These are phyloP conservation scores for Lecanicillium sp. DNA, from an alignment of 2,329 filamentous ascomycete genomes.

Conservation along the genomic window DNA sequence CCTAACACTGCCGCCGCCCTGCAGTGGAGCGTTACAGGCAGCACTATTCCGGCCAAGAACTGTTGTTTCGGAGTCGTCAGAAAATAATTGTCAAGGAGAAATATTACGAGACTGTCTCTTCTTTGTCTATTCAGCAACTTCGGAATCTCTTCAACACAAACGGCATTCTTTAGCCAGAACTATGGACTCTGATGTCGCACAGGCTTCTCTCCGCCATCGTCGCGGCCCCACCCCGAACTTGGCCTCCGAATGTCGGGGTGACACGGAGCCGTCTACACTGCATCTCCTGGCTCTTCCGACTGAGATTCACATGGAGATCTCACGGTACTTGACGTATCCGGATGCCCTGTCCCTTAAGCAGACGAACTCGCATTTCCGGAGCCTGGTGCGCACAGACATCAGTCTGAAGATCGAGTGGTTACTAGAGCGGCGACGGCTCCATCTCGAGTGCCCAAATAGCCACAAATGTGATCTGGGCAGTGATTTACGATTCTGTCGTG, in stretches of 20 bases:
- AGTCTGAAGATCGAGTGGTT: slow-evolving; percentile 64
- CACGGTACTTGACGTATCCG: slow-evolving; percentile 57
- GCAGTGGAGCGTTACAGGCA: slow-evolving; percentile 7
- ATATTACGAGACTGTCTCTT: no score
- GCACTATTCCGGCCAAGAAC: slow-evolving; percentile 3
- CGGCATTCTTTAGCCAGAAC: neutral
- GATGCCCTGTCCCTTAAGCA: slow-evolving; percentile 68
- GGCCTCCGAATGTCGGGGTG: no score
- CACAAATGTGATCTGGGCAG: slow-evolving; percentile 51
- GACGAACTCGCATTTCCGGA: slow-evolving; percentile 56
- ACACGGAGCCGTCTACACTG: neutral
- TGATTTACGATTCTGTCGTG: slow-evolving; percentile 54
- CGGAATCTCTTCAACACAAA: no score
- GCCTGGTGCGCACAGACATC: slow-evolving; percentile 59
- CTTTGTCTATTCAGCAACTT: no score
- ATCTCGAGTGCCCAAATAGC: slow-evolving; percentile 60
- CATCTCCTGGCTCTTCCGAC: slow-evolving; percentile 49
- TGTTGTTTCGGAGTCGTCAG: no score
- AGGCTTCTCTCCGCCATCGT: neutral
- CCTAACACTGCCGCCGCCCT: neutral
- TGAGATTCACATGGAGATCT: slow-evolving; percentile 61
- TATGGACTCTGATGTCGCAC: neutral
- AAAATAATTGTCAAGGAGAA: neutral
- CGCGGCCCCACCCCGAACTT: slow-evolving; percentile 3
- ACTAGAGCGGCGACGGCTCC: slow-evolving; percentile 54